Evolutionary conservation across 2,329 filamentous ascomycete genomes (phyloP), one percentile per base, ranked within the genome.

Genomic region (Rhinocladiella mackenziei): DNA sequence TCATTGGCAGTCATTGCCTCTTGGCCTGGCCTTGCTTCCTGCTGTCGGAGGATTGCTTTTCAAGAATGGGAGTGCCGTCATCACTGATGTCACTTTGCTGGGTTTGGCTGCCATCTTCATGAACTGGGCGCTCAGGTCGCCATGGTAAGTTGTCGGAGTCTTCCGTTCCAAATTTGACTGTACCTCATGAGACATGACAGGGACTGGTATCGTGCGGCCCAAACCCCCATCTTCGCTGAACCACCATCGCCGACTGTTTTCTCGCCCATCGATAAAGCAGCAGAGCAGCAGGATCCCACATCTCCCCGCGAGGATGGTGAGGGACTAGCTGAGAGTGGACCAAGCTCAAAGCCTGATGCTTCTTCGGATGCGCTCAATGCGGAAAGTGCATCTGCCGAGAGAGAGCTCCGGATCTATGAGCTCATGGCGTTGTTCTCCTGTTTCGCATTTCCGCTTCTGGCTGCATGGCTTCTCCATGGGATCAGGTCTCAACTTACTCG

Each of bases 81-180:
- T 89, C 42, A 95, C 89, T 0, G 91, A 97, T 64, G 67, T 94
- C 19, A 83, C 92, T 57, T 72, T 97, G 23, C 68, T 97, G 22
- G 80, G 77, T 2, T 66, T 97, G 50, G 86, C 86, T 2, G 86
- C 84, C 3, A 76, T 96, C 32, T 94, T 96, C 59, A 71, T 97
- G 50, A 89, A 95, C 62, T 96, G 89, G 87, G 89, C 86, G 36
- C 84, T 96, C 31, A 83, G 87, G 43, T 73, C 92, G 55, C 91
- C 91, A 56, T 97, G 91, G 89, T 89, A 70, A 62, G 76, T 56
- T 31, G 39, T 13, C 39, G 4, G 18, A 23, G 3, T 26, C 20
- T 19, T 7, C 8, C 11, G 17, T 23, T 22, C 14, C 28, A 10
- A 28, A 37, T 58, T 30, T 47, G 37, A 23, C 30, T n/a, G 41